Base-by-base conservation (phyloP, 306 rosid genomes). In the Medicago lupulina region DNA sequence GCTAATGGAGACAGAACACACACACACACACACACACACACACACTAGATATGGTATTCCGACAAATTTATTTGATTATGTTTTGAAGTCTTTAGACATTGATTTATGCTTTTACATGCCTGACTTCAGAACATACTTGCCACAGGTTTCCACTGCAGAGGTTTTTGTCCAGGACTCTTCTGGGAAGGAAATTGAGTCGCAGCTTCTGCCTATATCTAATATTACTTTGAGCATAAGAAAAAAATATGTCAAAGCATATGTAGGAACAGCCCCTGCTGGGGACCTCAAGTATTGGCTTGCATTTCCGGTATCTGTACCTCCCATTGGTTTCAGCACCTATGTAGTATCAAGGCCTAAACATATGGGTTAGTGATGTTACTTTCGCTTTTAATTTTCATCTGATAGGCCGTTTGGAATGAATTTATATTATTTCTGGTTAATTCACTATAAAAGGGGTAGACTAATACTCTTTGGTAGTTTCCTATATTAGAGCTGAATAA, bases 241-340 rank as follows among this genome's bases (percentile, higher is more conserved):
- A 23, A 73, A 44, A 58, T 83, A 85, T 67, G 90, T 80, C 63
- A 76, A 62, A 81, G 93, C 92, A 70, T 88, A 89, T 81, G n/a
- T 78, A 41, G 98, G 91, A 59, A 79, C 49, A 73, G 66, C 82
- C 28, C 87, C 90, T 31, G 75, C 74, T 19, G 79, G 15, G 17
- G 82, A 77, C 53, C 86, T 76, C 28, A 85, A 80, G 59, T 89
- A 88, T 64, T 90, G 87, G 93, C 95, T 93, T 81, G 95, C 91
- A 34, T 90, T 93, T 86, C 79, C 93, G 5, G 97, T 85, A 47
- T 83, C 90, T 14, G 89, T 87, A 25, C 93, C 97, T 17, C 95
- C 98, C 62, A 90, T 93, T 82, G 96, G 97, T 78, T 93, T 90
- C 89, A 90, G 85, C 83, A 86, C 90, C 60, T 93, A 93, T 77